Conservation (phyloP, 2,329 filamentous ascomycete species). For the Cercospora sesami region DNA sequence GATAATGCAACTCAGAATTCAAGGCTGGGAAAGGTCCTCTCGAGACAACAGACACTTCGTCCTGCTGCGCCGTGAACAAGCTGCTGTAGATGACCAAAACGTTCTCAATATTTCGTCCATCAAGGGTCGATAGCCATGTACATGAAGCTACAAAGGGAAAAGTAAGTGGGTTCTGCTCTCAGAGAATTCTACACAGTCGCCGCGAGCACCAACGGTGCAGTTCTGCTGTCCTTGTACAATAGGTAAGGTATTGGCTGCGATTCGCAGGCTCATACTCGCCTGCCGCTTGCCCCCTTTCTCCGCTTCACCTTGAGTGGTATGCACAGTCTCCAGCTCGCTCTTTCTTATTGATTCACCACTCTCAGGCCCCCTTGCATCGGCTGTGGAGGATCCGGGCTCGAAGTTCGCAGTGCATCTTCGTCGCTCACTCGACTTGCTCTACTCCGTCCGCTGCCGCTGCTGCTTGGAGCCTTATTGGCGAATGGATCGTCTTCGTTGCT, state of each 20-base stretch:
- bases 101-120: not conserved
- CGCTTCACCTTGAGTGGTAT: not conserved
- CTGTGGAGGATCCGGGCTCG: constrained; percentile 1
- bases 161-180: not conserved
- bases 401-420: not conserved
- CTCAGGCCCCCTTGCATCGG: not conserved
- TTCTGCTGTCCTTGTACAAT: not conserved
- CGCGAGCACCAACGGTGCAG: no score
- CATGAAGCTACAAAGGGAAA: not conserved
- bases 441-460: not conserved
- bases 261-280: not conserved
- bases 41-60: not conserved
- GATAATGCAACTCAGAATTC: not conserved
- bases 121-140: not conserved
- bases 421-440: not conserved
- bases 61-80: not conserved
- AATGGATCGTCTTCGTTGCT: not conserved
- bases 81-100: not conserved
- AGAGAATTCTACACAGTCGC: not conserved
- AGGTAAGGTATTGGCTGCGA: not conserved
- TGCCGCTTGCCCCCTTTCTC: not conserved
- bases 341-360: constrained; percentile 5
- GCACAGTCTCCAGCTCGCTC: not conserved
- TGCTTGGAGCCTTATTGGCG: not conserved
- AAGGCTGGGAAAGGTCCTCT: not conserved